phyloP scores from a whole-genome alignment of 2,329 filamentous ascomycete species.

The Phaeomoniella chlamydospora region DNA sequence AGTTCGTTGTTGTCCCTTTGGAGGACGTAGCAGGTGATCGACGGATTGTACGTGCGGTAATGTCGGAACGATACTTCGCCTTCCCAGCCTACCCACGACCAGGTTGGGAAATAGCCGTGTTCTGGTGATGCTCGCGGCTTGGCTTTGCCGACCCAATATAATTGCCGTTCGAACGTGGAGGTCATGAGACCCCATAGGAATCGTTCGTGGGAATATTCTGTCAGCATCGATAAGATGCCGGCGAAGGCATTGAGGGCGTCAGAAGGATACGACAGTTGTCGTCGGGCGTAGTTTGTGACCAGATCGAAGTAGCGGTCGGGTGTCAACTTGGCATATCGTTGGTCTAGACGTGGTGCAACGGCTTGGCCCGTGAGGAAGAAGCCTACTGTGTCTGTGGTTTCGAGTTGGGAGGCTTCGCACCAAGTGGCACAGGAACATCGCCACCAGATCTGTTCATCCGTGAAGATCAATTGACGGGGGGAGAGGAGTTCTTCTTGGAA shows the following conservation, averaged over 20 bases:
- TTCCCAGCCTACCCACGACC: background rate
- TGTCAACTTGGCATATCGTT: background rate
- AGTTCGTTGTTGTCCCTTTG: too few relatives aligned
- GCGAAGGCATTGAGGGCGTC: background rate
- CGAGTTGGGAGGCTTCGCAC: background rate
- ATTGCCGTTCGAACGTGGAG: background rate
- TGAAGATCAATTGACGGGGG: background rate
- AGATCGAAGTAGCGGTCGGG: background rate
- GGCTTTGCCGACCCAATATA: background rate
- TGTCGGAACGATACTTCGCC: too few relatives aligned
- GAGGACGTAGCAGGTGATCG: too few relatives aligned
- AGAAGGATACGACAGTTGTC: background rate
- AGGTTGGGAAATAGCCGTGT: background rate
- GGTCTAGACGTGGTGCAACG: too few relatives aligned
- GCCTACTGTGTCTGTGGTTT: too few relatives aligned
- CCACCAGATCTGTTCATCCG: background rate
- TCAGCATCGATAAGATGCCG: background rate
- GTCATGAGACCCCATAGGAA: background rate
- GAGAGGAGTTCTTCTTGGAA: background rate
- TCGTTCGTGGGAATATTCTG: background rate
- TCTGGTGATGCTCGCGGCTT: background rate
- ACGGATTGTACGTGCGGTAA: too few relatives aligned
- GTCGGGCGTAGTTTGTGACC: background rate
- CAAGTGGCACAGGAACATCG: background rate
- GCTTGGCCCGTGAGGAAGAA: too few relatives aligned